Base-by-base conservation (phyloP, 2,329 filamentous ascomycete species). In the Ascochyta koolunga region DNA sequence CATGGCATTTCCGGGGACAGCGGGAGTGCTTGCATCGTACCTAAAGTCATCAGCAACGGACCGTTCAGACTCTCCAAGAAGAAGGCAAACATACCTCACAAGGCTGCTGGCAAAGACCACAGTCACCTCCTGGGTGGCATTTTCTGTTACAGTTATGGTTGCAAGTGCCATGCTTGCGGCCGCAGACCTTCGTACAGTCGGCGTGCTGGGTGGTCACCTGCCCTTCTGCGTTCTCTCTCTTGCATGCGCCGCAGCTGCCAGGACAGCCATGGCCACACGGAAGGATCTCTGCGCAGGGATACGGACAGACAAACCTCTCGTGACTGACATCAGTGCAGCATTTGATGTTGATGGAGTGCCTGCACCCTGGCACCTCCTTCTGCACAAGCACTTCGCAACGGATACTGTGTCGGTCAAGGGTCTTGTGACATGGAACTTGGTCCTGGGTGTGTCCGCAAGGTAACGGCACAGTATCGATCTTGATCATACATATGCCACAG, bases 191-290 rank as follows among this genome's bases (percentile, higher is more conserved):
- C 1, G 2, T 41, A 36, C 72, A 74, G 11, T 27, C 8, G 1
- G 18, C 15, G 33, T 73, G 68, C 18, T 58, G n/a, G n/a, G n/a
- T n/a, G n/a, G n/a, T n/a, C n/a, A n/a, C 49, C 1, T 47, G 19
- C 0, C 22, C n/a, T 2, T 1, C 0, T 7, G 42, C 1, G 2
- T n/a, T n/a, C 49, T 54, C 2, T 59, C 21, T 70, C 73, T 2
- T 44, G 62, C 3, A 76, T 78, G 68, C 87, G 6, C 54, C 69
- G 63, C 87, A 90, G 7, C 29, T 33, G 2, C 72, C 74, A 5
- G 64, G 54, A 21, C 87, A 90, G 0, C 49, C 50, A 63, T 89
- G 87, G 0, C 88, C 86, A 61, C 88, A 91, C 0, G 68, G 25
- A 0, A 85, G 75, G 0, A 65, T 36, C 0, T 60, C 57, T 0